Base-by-base conservation (phyloP, 2,329 filamentous ascomycete genomes). In the Colletotrichum gigasporum region DNA sequence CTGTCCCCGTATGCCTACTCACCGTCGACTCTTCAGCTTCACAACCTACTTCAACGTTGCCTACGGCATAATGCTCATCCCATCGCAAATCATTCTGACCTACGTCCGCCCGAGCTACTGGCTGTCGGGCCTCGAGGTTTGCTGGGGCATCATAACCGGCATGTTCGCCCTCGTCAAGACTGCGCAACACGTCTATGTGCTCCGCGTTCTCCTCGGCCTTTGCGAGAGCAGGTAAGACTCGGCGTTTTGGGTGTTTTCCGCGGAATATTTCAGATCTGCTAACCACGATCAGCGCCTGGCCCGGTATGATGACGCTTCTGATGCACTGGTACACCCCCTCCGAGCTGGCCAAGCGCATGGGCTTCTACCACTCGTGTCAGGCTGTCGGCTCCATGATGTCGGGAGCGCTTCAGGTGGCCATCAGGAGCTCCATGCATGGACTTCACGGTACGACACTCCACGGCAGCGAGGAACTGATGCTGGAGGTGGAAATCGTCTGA, bases 341-440 rank as follows among this genome's bases (percentile, higher is more conserved):
- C 5, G 62, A 65, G 35, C 78, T 83, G 0, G 86, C 83, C 55
- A 87, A 87, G 68, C 79, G 86, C 9, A 76, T 79, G 2, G 79
- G 79, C 48, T 78, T 83, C 47, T 82, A 83, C 69, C 78, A 82
- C 57, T 79, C 85, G 1, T 83, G 80, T 22, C 82, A 84, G 10
- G 82, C 80, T 4, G 76, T 86, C 1, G 85, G 83, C 1, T 75
- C 78, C 16, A 86, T 87, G 82, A 83, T 87, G 56, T 84, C 82
- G 18, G 85, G 85, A 1, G 87, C 85, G 63, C 75, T 87, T 0
- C 84, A 86, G 72, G 81, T 85, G 1, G 84, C 82, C 0, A 82
- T 83, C 1, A 56, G 63, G 10, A 56, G 62, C 24, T 65, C 63
- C 18, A 56, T 67, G 39, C 45, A 67, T 37, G 65, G 65, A 5